A percentile compares a stretch with the other conserved stretches of the same genome.
phyloP scores from a whole-genome alignment of 352 stramenopile genomes.

The Vaucheria bursata region DNA sequence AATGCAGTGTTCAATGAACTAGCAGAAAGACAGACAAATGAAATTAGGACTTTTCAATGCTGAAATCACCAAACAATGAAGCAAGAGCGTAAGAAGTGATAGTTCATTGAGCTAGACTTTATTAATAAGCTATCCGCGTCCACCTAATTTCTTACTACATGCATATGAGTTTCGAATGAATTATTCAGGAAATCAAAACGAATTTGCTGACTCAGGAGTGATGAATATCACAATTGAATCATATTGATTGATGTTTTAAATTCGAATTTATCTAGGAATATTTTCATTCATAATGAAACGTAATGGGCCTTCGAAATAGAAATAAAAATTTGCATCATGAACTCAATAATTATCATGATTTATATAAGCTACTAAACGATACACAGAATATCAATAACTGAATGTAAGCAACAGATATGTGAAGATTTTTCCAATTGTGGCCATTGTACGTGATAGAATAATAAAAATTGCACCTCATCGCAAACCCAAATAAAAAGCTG shows the following conservation, averaged over 20 bases:
- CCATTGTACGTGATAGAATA: background rate
- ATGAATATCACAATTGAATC: too few species aligned
- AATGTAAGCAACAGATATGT: background rate
- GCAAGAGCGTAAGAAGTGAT: background rate
- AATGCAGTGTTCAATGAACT: slow-evolving; percentile 7
- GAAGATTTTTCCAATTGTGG: background rate
- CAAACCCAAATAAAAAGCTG: slow-evolving; percentile 1
- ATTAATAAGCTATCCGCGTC: background rate
- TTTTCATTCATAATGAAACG: background rate
- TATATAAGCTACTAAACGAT: background rate
- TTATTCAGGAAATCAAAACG: too few species aligned
- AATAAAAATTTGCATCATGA: background rate
- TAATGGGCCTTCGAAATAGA: background rate
- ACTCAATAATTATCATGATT: background rate
- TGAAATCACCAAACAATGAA: background rate
- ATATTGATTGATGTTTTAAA: too few species aligned
- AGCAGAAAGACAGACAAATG: background rate
- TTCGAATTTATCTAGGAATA: too few species aligned
- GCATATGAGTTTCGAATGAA: background rate
- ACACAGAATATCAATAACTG: background rate
- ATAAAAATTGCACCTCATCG: background rate
- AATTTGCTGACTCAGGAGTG: too few species aligned
- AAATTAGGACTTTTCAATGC: background rate
- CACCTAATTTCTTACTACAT: background rate
- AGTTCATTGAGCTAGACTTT: background rate